Evolutionary conservation across 192 early-diverging fungal species (phyloP).

Genomic region (Podila verticillata): DNA sequence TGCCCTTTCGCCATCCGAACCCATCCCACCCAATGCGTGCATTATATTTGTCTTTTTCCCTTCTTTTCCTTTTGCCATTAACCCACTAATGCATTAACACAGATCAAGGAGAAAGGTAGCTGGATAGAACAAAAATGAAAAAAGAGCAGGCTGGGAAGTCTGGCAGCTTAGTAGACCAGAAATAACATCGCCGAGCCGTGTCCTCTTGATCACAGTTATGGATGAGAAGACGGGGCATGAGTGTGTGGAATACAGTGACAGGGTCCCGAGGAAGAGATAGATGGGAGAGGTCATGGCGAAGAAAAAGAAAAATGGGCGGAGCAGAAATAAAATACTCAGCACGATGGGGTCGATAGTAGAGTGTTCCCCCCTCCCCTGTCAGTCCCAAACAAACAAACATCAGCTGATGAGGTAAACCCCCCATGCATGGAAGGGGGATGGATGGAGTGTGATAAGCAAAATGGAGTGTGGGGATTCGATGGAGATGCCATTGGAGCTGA

Average conservation of each 20-base stretch:
- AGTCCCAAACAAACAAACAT: neutral
- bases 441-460: too few species aligned
- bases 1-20: too few species aligned
- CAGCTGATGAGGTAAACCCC: slow-evolving; percentile 1
- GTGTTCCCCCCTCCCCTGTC: neutral
- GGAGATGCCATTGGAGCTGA: too few species aligned
- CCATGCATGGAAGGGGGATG: neutral
- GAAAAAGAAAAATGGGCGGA: neutral
- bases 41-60: neutral
- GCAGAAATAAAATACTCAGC: neutral
- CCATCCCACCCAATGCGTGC: neutral
- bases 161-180: too few species aligned
- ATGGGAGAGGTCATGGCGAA: too few species aligned
- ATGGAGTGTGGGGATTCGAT: too few species aligned
- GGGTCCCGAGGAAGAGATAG: neutral
- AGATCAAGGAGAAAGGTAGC: too few species aligned
- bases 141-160: too few species aligned
- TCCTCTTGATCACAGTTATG: neutral
- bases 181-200: neutral
- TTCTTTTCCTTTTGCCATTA: neutral
- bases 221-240: neutral
- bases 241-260: neutral
- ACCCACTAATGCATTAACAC: too few species aligned
- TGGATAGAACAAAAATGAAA: too few species aligned
- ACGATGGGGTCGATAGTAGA: neutral